A percentile compares a stretch with the other conserved stretches of the same genome.
These are phyloP conservation scores for Medicago ruthenica DNA, from an alignment of 306 rosid species.

Conservation along the genomic window DNA sequence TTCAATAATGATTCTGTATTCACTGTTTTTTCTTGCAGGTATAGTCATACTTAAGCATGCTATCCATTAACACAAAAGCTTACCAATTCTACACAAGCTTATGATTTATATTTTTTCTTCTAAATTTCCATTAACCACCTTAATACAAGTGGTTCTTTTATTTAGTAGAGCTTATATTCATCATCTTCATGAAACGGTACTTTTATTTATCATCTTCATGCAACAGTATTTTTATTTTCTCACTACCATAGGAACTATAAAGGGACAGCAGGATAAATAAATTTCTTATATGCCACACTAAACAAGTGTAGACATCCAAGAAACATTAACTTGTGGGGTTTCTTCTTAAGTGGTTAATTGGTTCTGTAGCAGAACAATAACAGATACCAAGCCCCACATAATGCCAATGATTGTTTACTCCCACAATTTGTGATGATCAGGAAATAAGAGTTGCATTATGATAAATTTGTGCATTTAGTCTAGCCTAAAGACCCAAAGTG, in stretches of 20 bases:
- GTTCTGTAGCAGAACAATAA: conserved; percentile 10
- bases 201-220: background rate
- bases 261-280: conserved; percentile 23
- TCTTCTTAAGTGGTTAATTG: conserved; percentile 30
- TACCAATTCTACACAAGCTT: background rate
- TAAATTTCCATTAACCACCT: conserved; percentile 25
- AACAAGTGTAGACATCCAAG: conserved; percentile 19
- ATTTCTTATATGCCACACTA: conserved; percentile 15
- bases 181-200: conserved; percentile 40
- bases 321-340: conserved; percentile 24
- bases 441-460: conserved; percentile 19
- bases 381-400: background rate
- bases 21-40: conserved; percentile 25
- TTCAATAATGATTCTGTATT: conserved; percentile 18
- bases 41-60: background rate
- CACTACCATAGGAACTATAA: background rate
- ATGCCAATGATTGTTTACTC: conserved; percentile 8
- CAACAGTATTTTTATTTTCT: no score
- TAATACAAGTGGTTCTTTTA: background rate
- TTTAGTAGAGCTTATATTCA: conserved; percentile 11
- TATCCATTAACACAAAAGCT: background rate
- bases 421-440: conserved; percentile 18
- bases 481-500: conserved; percentile 21
- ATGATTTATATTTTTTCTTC: conserved; percentile 2
- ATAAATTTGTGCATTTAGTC: conserved; percentile 34